Conservation (phyloP, 2,329 filamentous ascomycete genomes). For the Aphanoascus verrucosus region DNA sequence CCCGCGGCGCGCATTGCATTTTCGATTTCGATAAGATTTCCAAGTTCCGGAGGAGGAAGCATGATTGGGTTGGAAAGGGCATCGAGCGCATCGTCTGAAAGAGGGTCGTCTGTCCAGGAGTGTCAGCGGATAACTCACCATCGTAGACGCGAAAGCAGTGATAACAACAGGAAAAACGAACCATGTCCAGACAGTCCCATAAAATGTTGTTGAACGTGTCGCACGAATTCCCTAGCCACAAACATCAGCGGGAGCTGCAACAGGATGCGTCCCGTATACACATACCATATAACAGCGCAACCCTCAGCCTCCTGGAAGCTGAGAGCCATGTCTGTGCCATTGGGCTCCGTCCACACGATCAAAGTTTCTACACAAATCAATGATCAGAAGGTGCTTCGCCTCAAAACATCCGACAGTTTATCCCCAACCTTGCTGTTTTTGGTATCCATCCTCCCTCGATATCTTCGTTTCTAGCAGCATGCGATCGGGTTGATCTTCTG, state of each 20-base stretch:
- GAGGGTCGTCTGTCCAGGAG: conserved; percentile 56
- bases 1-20: conserved; percentile 70
- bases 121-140: conserved; percentile 5
- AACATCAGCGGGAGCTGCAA: conserved; percentile 10
- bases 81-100: conserved; percentile 82
- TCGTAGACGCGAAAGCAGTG: background rate
- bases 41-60: conserved; percentile 69
- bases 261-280: conserved; percentile 19
- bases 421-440: conserved; percentile 78
- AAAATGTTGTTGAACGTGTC: conserved; percentile 68
- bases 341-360: conserved; percentile 94
- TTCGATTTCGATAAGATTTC: conserved; percentile 74
- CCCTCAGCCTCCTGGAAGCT: conserved; percentile 97
- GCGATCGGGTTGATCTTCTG: conserved; percentile 78
- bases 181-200: conserved; percentile 51
- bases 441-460: conserved; percentile 86
- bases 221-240: conserved; percentile 71
- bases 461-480: conserved; percentile 82
- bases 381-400: conserved; percentile 15
- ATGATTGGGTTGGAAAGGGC: conserved; percentile 54
- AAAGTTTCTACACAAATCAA: conserved; percentile 61
- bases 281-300: conserved; percentile 80
- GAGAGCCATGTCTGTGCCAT: conserved; percentile 88
- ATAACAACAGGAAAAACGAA: conserved; percentile 32
- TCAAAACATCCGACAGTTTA: conserved; percentile 22